A percentile compares a stretch with the other conserved stretches of the same genome.
phyloP scores from a whole-genome alignment of 1,284 basidiomycete genomes.

The Apiotrichum montevideense region DNA sequence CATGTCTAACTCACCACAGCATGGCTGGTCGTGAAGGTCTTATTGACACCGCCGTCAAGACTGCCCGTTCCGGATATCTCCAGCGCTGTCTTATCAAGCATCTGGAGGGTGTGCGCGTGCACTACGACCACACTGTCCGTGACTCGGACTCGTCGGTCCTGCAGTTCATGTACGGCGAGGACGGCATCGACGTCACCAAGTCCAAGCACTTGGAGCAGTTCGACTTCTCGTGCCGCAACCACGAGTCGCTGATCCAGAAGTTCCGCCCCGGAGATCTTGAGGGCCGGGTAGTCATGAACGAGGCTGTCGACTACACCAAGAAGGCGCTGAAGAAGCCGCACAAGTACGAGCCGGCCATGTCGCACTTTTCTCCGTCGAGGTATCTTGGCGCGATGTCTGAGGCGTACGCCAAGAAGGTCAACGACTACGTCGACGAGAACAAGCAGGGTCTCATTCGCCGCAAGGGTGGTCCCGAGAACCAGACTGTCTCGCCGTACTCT shows the following conservation, averaged over 20 bases:
- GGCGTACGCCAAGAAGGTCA: conserved; percentile 75
- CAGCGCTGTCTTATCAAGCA: conserved; percentile 99
- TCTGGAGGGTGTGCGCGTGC: conserved; percentile 89
- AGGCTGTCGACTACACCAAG: conserved; percentile 77
- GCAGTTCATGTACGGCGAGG: conserved; percentile 97
- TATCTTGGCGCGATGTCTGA: conserved; percentile 90
- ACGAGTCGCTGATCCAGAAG: conserved; percentile 68
- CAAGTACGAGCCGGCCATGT: conserved; percentile 67
- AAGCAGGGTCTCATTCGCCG: conserved; percentile 65
- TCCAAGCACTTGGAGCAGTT: conserved; percentile 86
- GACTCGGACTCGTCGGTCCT: conserved; percentile 89
- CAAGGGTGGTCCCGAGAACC: conserved; percentile 44
- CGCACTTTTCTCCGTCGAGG: conserved; percentile 69
- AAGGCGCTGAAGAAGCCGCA: conserved; percentile 70
- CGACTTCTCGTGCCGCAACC: conserved; percentile 87
- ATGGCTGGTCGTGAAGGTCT: conserved; percentile 99
- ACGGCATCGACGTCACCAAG: conserved; percentile 92
- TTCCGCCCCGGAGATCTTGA: conserved; percentile 62
- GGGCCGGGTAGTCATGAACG: conserved; percentile 60
- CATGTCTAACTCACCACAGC: conserved; percentile 50
- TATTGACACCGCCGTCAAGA: conserved; percentile 99
- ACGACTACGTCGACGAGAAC: conserved; percentile 74
- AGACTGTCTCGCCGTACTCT: conserved; percentile 47
- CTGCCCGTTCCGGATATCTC: conserved; percentile 94
- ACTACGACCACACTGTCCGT: conserved; percentile 97